These are phyloP conservation scores for Hordeum pubiflorum DNA, from an alignment of 202 grass and related monocot species.

Conservation along the genomic window DNA sequence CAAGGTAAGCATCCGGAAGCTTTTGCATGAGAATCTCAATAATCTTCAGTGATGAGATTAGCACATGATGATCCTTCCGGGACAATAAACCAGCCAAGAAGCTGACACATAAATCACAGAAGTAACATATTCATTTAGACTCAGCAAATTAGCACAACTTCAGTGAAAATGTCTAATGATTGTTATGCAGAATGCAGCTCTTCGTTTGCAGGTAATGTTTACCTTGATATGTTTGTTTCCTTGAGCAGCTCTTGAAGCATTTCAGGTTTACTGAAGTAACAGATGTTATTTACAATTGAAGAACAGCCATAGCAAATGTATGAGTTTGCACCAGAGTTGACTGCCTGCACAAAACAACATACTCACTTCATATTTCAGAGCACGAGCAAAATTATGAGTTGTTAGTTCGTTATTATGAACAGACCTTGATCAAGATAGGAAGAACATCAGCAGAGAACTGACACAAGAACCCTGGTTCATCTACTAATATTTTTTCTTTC, in stretches of 20 bases:
- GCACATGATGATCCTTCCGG: constrained; percentile 83
- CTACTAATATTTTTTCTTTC: constrained; percentile 80
- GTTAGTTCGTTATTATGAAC: constrained; percentile 32
- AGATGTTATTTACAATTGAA: constrained; percentile 85
- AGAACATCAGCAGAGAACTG: constrained; percentile 81
- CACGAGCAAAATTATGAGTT: constrained; percentile 8
- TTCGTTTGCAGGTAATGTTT: constrained; percentile 19
- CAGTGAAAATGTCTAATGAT: background rate
- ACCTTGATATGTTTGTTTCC: constrained; percentile 90
- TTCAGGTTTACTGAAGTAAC: constrained; percentile 85
- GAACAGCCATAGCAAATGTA: constrained; percentile 79
- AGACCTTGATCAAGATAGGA: constrained; percentile 89
- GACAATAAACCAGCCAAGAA: constrained; percentile 91
- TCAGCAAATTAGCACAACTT: background rate
- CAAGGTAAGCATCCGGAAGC: constrained; percentile 80
- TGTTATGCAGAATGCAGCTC: background rate
- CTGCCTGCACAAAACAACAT: constrained; percentile 44
- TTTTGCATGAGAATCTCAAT: constrained; percentile 99
- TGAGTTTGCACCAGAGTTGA: constrained; percentile 85
- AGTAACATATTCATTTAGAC: constrained; percentile 15
- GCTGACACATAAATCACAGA: constrained; percentile 47
- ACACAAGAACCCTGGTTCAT: constrained; percentile 73
- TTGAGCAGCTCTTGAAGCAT: constrained; percentile 75
- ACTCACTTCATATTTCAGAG: constrained; percentile 30
- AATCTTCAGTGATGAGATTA: constrained; percentile 67